phyloP scores from a whole-genome alignment of 495 filamentous ascomycete genomes.

The Cercophora newfieldiana region DNA sequence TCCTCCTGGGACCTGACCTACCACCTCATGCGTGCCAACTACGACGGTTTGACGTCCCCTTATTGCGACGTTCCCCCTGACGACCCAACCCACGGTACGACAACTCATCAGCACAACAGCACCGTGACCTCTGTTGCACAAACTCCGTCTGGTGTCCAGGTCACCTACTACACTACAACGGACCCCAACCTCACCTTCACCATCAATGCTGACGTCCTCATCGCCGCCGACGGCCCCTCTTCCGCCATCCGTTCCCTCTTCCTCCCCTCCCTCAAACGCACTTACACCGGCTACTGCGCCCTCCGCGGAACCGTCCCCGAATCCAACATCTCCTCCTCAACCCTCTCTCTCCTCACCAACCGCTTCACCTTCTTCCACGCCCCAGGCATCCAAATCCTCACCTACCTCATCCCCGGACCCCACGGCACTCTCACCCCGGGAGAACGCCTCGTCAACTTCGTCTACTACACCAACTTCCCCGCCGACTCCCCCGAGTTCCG shows the following conservation, averaged over 20 bases:
- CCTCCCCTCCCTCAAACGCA: slow-evolving; percentile 45
- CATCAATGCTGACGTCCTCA: slow-evolving; percentile 46
- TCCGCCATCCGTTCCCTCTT: slow-evolving; percentile 53
- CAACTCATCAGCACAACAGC: slow-evolving; percentile 48
- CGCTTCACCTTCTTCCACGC: slow-evolving; percentile 50
- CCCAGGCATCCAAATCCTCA: slow-evolving; percentile 46
- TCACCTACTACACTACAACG: slow-evolving; percentile 40
- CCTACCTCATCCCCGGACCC: slow-evolving; percentile 55
- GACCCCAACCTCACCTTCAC: slow-evolving; percentile 30
- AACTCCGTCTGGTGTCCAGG: slow-evolving; percentile 32
- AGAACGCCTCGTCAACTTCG: slow-evolving; percentile 54
- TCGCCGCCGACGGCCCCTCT: slow-evolving; percentile 58
- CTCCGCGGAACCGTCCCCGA: slow-evolving; percentile 60
- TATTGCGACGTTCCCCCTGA: slow-evolving; percentile 45
- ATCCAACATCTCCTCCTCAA: slow-evolving; percentile 73
- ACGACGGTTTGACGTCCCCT: slow-evolving; percentile 50
- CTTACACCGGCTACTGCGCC: slow-evolving; percentile 59
- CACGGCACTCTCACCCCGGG: slow-evolving; percentile 49
- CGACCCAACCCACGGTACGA: slow-evolving; percentile 38
- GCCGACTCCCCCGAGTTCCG: slow-evolving; percentile 45
- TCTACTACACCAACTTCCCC: slow-evolving; percentile 59
- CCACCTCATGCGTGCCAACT: slow-evolving; percentile 54
- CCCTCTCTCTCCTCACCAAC: slow-evolving; percentile 62
- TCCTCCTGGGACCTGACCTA: slow-evolving; percentile 59
- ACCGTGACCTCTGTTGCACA: slow-evolving; percentile 48